Evolutionary conservation across 169 alveolate genomes (phyloP).

Genomic region (Eimeria maxima): DNA sequence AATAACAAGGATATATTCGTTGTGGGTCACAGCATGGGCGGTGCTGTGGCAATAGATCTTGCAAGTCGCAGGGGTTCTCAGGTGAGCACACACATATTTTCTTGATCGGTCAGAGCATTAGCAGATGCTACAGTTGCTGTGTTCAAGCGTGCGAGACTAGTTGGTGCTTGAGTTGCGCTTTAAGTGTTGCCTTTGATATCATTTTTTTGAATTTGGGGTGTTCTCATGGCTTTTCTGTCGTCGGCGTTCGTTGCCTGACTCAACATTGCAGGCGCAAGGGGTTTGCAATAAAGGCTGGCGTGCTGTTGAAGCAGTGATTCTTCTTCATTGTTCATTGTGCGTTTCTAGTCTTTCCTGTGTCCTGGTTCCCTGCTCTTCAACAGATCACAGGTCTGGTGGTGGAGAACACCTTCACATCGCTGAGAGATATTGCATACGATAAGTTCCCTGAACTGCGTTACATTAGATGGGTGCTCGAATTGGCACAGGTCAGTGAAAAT

Average conservation of each 20-base stretch:
- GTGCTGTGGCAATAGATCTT: slow-evolving; percentile 88
- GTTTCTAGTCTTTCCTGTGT: background rate
- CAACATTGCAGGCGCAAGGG: background rate
- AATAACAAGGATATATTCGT: slow-evolving; percentile 84
- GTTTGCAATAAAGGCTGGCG: background rate
- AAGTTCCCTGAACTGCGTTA: slow-evolving; percentile 73
- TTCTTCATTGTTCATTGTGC: background rate
- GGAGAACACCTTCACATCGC: slow-evolving; percentile 89
- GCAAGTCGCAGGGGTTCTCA: slow-evolving; percentile 76
- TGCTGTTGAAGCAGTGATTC: background rate
- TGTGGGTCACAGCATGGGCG: slow-evolving; percentile 89
- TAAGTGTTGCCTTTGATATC: background rate
- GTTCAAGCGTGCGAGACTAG: background rate
- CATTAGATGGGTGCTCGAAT: background rate
- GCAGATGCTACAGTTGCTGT: background rate
- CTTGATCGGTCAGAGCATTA: background rate
- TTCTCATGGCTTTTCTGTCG: background rate
- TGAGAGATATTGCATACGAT: slow-evolving; percentile 79
- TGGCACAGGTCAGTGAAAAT: slow-evolving; percentile 30
- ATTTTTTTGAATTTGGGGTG: background rate
- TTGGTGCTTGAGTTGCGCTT: background rate
- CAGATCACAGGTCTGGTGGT: slow-evolving; percentile 87
- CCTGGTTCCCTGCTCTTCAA: background rate
- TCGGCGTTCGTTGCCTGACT: background rate
- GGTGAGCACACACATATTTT: background rate